A percentile compares a stretch with the other conserved stretches of the same genome.
Evolutionary conservation across 768 basidiomycete species (phyloP).

Genomic region (Lepiota venenata): DNA sequence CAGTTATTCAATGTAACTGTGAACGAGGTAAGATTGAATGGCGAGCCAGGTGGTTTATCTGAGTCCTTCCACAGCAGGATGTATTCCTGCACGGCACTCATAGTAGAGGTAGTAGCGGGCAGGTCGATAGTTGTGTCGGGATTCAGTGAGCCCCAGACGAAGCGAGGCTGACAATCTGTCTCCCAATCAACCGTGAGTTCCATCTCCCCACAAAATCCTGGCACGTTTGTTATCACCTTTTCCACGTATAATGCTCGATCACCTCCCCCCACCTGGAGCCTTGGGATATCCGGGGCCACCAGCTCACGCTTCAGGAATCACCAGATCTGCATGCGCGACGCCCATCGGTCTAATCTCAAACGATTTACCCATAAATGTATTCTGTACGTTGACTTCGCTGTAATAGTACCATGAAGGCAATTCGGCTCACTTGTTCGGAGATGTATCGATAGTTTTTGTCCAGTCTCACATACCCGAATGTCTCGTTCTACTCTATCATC

Average conservation of each 20-base stretch:
- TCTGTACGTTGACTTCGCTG: slow-evolving; percentile 95
- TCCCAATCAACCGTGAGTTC: slow-evolving; percentile 92
- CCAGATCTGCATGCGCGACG: slow-evolving; percentile 84
- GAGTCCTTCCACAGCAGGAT: no score
- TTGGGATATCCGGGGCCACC: slow-evolving; percentile 61
- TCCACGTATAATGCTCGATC: slow-evolving; percentile 92
- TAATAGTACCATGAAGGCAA: slow-evolving; percentile 87
- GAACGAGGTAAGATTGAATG: no score
- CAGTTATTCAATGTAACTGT: slow-evolving; percentile 92
- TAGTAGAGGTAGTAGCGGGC: no score
- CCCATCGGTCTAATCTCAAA: slow-evolving; percentile 97
- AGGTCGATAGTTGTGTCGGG: no score
- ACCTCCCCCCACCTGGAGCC: slow-evolving; percentile 52
- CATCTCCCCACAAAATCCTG: slow-evolving; percentile 92
- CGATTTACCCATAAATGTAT: slow-evolving; percentile 94
- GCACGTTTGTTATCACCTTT: slow-evolving; percentile 88
- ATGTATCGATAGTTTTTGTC: slow-evolving; percentile 91
- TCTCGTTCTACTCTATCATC: slow-evolving; percentile 60
- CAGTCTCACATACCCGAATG: slow-evolving; percentile 88
- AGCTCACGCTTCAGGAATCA: slow-evolving; percentile 48
- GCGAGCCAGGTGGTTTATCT: no score
- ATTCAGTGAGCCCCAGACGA: slow-evolving; percentile 53
- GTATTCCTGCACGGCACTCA: no score
- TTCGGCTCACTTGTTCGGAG: slow-evolving; percentile 96
- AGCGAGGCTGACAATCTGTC: slow-evolving; percentile 55